Percentiles rank a stretch among this genome's conserved stretches.
These are phyloP conservation scores for Saksenaea vasiformis DNA, from an alignment of 371 early-diverging fungal genomes.

Conservation along the genomic window DNA sequence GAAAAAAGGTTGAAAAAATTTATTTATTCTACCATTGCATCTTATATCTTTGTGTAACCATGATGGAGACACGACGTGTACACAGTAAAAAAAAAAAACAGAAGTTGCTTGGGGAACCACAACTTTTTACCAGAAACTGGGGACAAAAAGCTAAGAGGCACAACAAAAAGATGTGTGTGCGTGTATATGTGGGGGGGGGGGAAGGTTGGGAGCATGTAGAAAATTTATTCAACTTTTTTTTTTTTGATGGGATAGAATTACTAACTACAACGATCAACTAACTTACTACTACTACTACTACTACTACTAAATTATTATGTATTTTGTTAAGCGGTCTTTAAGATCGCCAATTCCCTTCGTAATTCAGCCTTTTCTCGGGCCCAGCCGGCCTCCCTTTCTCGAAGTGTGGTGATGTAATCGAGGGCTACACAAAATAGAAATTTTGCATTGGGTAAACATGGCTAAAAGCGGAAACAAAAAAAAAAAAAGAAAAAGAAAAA, in stretches of 20 bases:
- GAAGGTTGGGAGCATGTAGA: too few species aligned
- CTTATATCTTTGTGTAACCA: background rate
- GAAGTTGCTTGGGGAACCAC: background rate
- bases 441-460: background rate
- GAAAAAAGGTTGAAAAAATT: background rate
- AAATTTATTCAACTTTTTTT: background rate
- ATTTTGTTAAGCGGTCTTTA: background rate
- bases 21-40: background rate
- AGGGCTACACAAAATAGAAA: background rate
- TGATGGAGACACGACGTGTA: background rate
- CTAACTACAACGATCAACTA: background rate
- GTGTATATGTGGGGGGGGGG: too few species aligned
- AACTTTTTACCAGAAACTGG: slow-evolving; percentile 1
- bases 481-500: too few species aligned
- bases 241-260: background rate
- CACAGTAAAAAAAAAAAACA: background rate
- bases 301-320: background rate
- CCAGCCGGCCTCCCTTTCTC: slow-evolving; percentile 4
- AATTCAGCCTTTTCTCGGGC: slow-evolving; percentile 5
- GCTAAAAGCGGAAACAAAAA: background rate
- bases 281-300: background rate
- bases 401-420: slow-evolving; percentile 1
- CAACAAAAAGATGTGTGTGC: background rate
- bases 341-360: slow-evolving; percentile 3
- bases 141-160: background rate